Conservation (phyloP, 169 alveolate species). For the Sarcocystis neurona region DNA sequence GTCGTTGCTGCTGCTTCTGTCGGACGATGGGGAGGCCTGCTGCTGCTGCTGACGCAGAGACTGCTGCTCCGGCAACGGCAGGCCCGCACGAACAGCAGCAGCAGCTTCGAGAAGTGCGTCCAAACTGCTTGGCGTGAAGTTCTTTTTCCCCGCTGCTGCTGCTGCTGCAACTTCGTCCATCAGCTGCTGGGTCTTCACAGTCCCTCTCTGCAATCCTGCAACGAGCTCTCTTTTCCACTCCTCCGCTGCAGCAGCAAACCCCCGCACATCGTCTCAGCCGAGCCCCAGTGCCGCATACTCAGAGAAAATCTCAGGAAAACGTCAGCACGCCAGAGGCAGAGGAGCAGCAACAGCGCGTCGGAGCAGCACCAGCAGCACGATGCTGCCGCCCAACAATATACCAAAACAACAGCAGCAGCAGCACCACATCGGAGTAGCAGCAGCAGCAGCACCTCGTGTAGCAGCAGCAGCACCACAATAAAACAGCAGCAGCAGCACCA, state of each 20-base stretch:
- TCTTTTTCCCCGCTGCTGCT: constrained; percentile 11
- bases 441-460: too few relatives aligned
- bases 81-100: constrained; percentile 36
- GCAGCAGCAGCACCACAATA: too few relatives aligned
- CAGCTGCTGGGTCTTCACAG: neutral
- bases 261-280: neutral
- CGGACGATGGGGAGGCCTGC: too few relatives aligned
- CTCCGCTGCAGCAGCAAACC: neutral
- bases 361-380: too few relatives aligned
- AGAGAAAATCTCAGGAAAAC: neutral
- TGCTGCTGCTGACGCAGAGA: too few relatives aligned
- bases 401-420: too few relatives aligned
- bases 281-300: neutral
- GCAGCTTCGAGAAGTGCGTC: constrained; percentile 19
- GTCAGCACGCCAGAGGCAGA: too few relatives aligned
- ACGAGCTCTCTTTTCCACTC: constrained; percentile 15
- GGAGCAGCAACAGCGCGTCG: too few relatives aligned
- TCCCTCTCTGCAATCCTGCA: constrained; percentile 4
- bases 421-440: too few relatives aligned
- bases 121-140: neutral
- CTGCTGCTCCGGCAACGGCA: constrained; percentile 1
- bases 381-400: too few relatives aligned
- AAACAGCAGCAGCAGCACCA: too few relatives aligned
- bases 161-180: neutral
- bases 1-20: too few relatives aligned